Base-by-base conservation (phyloP, 2,329 filamentous ascomycete species). In the Daldinia eschscholtzii region DNA sequence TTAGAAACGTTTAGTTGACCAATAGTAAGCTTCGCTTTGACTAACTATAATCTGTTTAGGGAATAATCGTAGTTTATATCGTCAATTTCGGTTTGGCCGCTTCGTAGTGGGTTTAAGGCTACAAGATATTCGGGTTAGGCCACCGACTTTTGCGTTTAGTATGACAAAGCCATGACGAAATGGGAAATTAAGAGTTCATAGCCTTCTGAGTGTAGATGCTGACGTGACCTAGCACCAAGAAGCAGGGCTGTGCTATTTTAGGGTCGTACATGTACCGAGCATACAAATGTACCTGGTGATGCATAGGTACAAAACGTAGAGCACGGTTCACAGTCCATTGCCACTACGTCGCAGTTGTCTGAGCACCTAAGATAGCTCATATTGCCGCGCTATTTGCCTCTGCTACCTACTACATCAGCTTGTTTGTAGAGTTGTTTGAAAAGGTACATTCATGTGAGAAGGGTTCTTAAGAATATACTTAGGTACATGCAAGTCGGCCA, bases 121-220 rank as follows among this genome's bases (percentile, higher is more conserved):
- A 12, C 23, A 23, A 28, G 23, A 30, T 15, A 30, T 50, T 6
- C 23, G 13, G 3, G 5, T n/a, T 30, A 50, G 46, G 26, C 46
- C 20, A 37, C 30, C 50, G 7, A 23, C 15, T 37, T 55, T 37
- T 55, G 23, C 7, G 10, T 2, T 13, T 39, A 39, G 35, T 6
- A 55, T 15, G 18, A 15, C 37, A 57, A 57, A 46, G 15, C 55
- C 37, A 55, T 55, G 52, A 55, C 52, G 52, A 37, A 37, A 55
- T 42, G 26, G 39, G 55, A 41, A 57, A 44, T 57, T 30, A 57
- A 57, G 55, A 57, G 15, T 62, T 69, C 63, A 69, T 62, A 67
- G 69, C 69, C 66, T 56, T 52, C 13, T 15, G 35, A 39, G 10
- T 15, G 13, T 56, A n/a, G 15, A 57, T 6, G 55, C 55, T 57